Evolutionary conservation across 2,329 filamentous ascomycete genomes (phyloP).

Genomic region (Monosporascus ibericus): DNA sequence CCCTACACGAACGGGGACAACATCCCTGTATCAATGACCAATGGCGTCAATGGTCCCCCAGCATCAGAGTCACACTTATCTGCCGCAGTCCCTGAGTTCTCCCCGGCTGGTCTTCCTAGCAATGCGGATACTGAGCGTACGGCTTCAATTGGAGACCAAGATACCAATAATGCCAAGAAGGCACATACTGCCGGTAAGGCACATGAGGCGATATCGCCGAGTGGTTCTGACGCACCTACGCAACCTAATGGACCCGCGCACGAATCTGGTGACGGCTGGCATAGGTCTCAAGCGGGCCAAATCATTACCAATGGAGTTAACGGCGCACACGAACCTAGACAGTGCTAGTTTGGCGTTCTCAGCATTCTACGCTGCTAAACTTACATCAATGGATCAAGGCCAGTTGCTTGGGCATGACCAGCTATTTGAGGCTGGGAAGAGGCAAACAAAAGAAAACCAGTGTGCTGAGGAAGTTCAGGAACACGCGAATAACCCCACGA

Average conservation of each 20-base stretch:
- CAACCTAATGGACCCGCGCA: not conserved
- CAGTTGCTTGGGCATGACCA: no score
- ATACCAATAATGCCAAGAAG: not conserved
- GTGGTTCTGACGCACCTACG: not conserved
- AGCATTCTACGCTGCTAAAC: not conserved
- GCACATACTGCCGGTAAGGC: not conserved
- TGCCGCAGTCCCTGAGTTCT: conserved; percentile 58
- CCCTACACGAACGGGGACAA: conserved; percentile 26
- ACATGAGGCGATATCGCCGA: not conserved
- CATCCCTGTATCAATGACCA: conserved; percentile 17
- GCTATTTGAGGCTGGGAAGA: not conserved
- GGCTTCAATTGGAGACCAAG: not conserved
- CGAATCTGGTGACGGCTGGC: not conserved
- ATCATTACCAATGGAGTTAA: not conserved
- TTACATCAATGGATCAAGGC: not conserved
- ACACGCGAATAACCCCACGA: not conserved
- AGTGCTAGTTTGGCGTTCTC: not conserved
- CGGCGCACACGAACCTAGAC: not conserved
- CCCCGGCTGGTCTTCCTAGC: conserved; percentile 28
- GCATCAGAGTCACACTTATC: conserved; percentile 44
- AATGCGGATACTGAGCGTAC: not conserved
- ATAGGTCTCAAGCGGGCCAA: not conserved
- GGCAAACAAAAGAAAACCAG: not conserved
- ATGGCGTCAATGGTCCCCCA: conserved; percentile 20
- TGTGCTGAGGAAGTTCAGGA: not conserved